A percentile compares a stretch with the other conserved stretches of the same genome.
phyloP scores from a whole-genome alignment of 78 protist species.

The Dictyostelium discoideum region dicty_2.7 NC_007089.4:3436001-3436500 shows the following conservation, averaged over 20 bases:
- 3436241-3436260: conserved; percentile 15
- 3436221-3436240: conserved; percentile 25
- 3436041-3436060: neutral
- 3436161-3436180: neutral
- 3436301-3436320: neutral
- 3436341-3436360: conserved; percentile 2
- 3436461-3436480: conserved; percentile 68
- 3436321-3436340: neutral
- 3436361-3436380: conserved; percentile 45
- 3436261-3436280: neutral
- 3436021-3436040: neutral
- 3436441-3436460: conserved; percentile 65
- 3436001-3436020: conserved; percentile 13
- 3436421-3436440: conserved; percentile 51
- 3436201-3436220: conserved; percentile 15
- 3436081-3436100: neutral
- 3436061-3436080: neutral
- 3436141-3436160: neutral
- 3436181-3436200: conserved; percentile 24
- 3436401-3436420: conserved; percentile 4
- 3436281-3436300: neutral
- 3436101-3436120: neutral
- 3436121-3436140: neutral
- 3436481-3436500: conserved; percentile 44
- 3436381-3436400: neutral